These are phyloP conservation scores for Syzygium grande DNA, from an alignment of 345 rosid genomes.

Conservation along the genomic window DNA sequence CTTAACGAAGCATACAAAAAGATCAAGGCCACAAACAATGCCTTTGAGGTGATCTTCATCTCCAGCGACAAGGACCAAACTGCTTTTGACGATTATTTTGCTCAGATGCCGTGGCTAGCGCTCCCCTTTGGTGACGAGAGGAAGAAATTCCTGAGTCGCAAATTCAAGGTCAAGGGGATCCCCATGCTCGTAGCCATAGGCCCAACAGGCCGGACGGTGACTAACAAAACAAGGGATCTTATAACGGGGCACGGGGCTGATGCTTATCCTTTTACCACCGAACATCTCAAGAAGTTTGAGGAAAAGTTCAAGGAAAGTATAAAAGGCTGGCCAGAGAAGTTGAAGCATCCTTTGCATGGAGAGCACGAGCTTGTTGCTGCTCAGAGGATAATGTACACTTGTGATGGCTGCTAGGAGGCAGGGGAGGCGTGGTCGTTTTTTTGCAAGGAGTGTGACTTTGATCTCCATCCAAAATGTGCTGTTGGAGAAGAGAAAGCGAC, in stretches of 20 bases:
- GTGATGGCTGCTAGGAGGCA: conserved; percentile 1
- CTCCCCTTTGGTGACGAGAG: too few relatives aligned
- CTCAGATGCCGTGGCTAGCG: too few relatives aligned
- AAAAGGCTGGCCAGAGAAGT: conserved; percentile 65
- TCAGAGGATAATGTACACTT: neutral
- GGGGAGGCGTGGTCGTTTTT: conserved; percentile 47
- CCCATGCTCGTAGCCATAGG: conserved; percentile 31
- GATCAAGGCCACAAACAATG: too few relatives aligned
- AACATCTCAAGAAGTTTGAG: conserved; percentile 13
- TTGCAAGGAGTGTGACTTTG: conserved; percentile 55
- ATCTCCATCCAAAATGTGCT: conserved; percentile 61
- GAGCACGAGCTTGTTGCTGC: conserved; percentile 51
- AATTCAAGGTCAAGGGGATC: conserved; percentile 25
- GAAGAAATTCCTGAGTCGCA: conserved; percentile 9
- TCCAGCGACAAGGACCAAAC: too few relatives aligned
- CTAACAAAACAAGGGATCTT: conserved; percentile 15
- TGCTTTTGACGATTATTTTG: too few relatives aligned
- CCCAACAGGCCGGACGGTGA: conserved; percentile 26
- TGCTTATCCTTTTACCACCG: conserved; percentile 32
- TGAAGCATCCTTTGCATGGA: conserved; percentile 50
- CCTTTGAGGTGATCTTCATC: too few relatives aligned
- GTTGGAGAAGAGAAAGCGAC: conserved; percentile 7
- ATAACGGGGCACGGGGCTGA: conserved; percentile 18
- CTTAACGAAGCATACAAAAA: too few relatives aligned
- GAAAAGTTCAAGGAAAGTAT: conserved; percentile 35